Percentiles rank a stretch among this genome's conserved stretches.
Evolutionary conservation across 2,329 filamentous ascomycete species (phyloP).

Genomic region (Aspergillus sp.): DNA sequence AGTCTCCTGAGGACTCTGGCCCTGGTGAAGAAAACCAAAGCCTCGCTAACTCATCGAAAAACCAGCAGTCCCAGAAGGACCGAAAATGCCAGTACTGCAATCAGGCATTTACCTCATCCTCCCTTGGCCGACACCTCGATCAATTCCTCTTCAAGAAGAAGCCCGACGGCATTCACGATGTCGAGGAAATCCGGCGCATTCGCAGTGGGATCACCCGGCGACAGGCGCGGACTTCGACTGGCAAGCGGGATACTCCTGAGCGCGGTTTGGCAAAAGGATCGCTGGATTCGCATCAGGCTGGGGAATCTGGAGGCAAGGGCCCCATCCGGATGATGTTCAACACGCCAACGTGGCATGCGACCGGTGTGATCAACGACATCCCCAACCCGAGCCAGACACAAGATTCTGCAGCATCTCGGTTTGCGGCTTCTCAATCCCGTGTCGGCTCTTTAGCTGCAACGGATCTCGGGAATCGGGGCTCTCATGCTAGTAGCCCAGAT

Average conservation of each 20-base stretch:
- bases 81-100: constrained; percentile 84
- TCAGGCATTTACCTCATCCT: constrained; percentile 90
- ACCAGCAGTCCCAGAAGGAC: constrained; percentile 68
- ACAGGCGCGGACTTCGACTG: constrained; percentile 68
- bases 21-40: constrained; percentile 33
- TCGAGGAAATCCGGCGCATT: constrained; percentile 82
- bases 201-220: constrained; percentile 83
- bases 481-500: constrained; percentile 70
- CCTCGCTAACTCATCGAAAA: constrained; percentile 31
- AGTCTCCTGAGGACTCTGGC: constrained; percentile 41
- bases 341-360: constrained; percentile 70
- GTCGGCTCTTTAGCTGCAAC: constrained; percentile 29
- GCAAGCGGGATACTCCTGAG: constrained; percentile 63
- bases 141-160: constrained; percentile 94
- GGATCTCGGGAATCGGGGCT: constrained; percentile 62
- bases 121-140: constrained; percentile 88
- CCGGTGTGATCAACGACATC: constrained; percentile 75
- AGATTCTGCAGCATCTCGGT: constrained; percentile 32
- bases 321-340: constrained; percentile 54
- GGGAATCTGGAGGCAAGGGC: constrained; percentile 38
- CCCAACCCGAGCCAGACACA: constrained; percentile 52
- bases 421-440: constrained; percentile 33
- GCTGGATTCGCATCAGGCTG: constrained; percentile 30
- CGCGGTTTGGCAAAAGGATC: constrained; percentile 50
- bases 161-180: constrained; percentile 86